Conservation (phyloP, 139 green algal genomes). For the Pedinophyceae sp. region DNA sequence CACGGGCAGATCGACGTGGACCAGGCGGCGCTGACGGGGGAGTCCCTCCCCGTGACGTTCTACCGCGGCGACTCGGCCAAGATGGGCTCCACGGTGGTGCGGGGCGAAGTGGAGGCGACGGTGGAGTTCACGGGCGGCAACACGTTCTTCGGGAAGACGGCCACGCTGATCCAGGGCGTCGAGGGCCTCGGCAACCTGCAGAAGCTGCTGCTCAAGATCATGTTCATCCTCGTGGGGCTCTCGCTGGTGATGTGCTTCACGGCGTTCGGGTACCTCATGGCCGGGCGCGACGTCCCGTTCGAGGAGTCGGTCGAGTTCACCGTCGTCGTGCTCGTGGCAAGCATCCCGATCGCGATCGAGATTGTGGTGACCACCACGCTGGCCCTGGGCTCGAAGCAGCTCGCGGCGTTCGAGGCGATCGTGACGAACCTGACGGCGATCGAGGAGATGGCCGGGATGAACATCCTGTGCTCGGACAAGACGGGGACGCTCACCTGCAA, state of each 20-base stretch:
- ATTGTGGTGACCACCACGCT: constrained; percentile 71
- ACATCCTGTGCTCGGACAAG: constrained; percentile 81
- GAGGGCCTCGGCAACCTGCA: constrained; percentile 43
- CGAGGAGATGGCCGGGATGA: constrained; percentile 81
- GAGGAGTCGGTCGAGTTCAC: constrained; percentile 45
- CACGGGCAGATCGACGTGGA: constrained; percentile 49
- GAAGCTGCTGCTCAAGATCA: constrained; percentile 61
- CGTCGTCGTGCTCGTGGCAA: constrained; percentile 62
- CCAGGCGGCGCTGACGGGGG: constrained; percentile 66
- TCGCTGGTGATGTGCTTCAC: constrained; percentile 47
- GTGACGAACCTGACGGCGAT: constrained; percentile 65
- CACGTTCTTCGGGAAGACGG: constrained; percentile 79
- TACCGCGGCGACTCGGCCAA: constrained; percentile 45
- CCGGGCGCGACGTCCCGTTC: constrained; percentile 15
- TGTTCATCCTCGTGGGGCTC: constrained; percentile 40
- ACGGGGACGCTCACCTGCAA: constrained; percentile 79
- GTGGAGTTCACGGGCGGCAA: constrained; percentile 48
- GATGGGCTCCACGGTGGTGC: constrained; percentile 65
- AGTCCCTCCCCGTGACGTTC: constrained; percentile 72
- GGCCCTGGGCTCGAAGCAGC: constrained; percentile 51
- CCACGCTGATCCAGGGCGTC: constrained; percentile 41
- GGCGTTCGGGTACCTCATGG: constrained; percentile 43
- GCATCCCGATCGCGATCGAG: constrained; percentile 53
- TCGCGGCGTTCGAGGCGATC: constrained; percentile 51
- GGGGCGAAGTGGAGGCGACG: constrained; percentile 49